phyloP scores from a whole-genome alignment of 2,329 filamentous ascomycete species.

The Xylaria sp. region DNA sequence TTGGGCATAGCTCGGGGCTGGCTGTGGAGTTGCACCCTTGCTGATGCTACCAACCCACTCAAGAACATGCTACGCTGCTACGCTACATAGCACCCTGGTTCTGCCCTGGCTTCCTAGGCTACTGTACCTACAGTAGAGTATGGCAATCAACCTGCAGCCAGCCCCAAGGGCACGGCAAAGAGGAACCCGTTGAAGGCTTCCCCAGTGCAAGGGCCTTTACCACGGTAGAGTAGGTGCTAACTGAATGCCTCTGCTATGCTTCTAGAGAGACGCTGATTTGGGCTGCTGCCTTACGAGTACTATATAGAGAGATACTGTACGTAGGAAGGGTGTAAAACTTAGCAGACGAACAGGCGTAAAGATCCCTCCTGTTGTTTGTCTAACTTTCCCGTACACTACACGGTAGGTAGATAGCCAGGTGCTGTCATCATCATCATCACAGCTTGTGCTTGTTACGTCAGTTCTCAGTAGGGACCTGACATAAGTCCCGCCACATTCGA shows the following conservation, averaged over 20 bases:
- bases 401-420: not conserved
- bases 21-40: constrained; percentile 25
- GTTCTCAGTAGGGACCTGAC: constrained; percentile 15
- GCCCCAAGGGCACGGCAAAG: constrained; percentile 28
- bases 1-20: constrained; percentile 23
- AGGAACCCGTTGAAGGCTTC: constrained; percentile 19
- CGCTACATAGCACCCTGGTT: not conserved
- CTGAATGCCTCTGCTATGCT: not conserved
- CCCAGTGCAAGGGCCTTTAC: not conserved
- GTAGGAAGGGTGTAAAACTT: not conserved
- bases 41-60: constrained; percentile 10
- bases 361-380: constrained; percentile 26
- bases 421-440: constrained; percentile 10
- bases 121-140: constrained; percentile 3
- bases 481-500: constrained; percentile 11
- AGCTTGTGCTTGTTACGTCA: constrained; percentile 27
- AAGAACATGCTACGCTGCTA: not conserved
- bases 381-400: constrained; percentile 8
- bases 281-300: not conserved
- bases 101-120: not conserved
- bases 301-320: not conserved
- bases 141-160: constrained; percentile 32
- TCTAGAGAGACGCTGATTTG: not conserved
- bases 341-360: constrained; percentile 25
- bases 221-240: not conserved